Base-by-base conservation (phyloP, 331 rosid genomes). In the Malus hybrid region DNA sequence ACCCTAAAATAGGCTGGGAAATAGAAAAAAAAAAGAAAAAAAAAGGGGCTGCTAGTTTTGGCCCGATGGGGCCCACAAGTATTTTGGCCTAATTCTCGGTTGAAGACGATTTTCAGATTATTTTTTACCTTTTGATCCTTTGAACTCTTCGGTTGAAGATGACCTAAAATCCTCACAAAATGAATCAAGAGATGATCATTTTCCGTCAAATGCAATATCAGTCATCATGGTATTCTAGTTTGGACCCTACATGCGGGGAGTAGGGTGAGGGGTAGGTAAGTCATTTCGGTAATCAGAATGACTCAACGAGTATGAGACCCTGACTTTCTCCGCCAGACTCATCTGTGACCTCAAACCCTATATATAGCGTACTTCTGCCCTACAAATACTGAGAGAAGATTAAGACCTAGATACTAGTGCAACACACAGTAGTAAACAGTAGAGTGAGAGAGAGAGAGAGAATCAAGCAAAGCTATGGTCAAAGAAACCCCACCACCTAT, bases 401-500 rank as follows among this genome's bases (percentile, higher is more conserved):
- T 10, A 0, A 22, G 64, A 71, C 67, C 76, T 73, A 61, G 77
- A 73, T 65, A 39, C 3, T 60, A 24, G 77, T 39, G 68, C 44
- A 72, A 10, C 52, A 33, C 77, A 72, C 55, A 14, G 28, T 29
- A 73, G 55, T 71, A 52, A 10, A 71, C 75, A 32, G 66, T 22
- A 58, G 67, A 57, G 16, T 20, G 32, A 69, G 53, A 53, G 61
- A 28, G 26, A 6, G 60, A 55, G 62, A n/a, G 24, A 28, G 68
- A 30, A 1, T 7, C 29, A n/a, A 62, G 66, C 64, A 60, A 60
- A 60, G 0, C 64, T n/a, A 57, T 46, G 36, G 76, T 58, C 76
- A 57, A 36, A 58, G 76, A 72, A 58, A 34, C 53, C 75, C 67
- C 76, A 34, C 66, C 67, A 58, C 34, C 67, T 57, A 30, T 9